phyloP scores from a whole-genome alignment of 2,329 filamentous ascomycete species.

The Chalara sp. region DNA sequence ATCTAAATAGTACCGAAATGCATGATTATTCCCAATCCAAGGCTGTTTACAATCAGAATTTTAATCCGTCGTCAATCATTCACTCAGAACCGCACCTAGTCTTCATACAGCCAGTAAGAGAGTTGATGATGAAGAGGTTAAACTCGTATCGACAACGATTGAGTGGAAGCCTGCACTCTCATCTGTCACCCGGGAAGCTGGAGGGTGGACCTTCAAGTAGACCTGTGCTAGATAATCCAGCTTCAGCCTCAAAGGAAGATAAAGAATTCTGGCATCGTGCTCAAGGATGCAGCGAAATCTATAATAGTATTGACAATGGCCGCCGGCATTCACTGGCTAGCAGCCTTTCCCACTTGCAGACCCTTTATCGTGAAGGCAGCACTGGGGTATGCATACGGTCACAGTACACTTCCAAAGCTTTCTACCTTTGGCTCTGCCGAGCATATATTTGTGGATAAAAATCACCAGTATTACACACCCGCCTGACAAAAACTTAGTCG shows the following conservation, averaged over 20 bases:
- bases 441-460: too few relatives aligned
- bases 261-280: conserved; percentile 18
- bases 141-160: conserved; percentile 18
- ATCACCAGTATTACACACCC: too few relatives aligned
- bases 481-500: too few relatives aligned
- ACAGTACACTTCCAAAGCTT: too few relatives aligned
- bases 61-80: conserved; percentile 16
- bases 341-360: neutral
- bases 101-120: conserved; percentile 24
- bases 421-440: too few relatives aligned
- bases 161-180: conserved; percentile 18
- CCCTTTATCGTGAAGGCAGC: too few relatives aligned
- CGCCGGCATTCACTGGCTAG: conserved; percentile 19
- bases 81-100: conserved; percentile 23
- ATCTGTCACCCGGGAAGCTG: conserved; percentile 2
- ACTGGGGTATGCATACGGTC: too few relatives aligned
- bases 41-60: too few relatives aligned
- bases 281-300: conserved; percentile 22
- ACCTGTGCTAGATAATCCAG: neutral
- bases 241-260: conserved; percentile 10
- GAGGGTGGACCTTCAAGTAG: conserved; percentile 5
- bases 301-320: conserved; percentile 19
- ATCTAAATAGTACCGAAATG: too few relatives aligned
- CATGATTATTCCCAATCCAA: too few relatives aligned
- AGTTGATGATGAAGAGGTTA: conserved; percentile 25